Evolutionary conservation across 1,284 basidiomycete genomes (phyloP).

Genomic region (Vanrija sp.): DNA sequence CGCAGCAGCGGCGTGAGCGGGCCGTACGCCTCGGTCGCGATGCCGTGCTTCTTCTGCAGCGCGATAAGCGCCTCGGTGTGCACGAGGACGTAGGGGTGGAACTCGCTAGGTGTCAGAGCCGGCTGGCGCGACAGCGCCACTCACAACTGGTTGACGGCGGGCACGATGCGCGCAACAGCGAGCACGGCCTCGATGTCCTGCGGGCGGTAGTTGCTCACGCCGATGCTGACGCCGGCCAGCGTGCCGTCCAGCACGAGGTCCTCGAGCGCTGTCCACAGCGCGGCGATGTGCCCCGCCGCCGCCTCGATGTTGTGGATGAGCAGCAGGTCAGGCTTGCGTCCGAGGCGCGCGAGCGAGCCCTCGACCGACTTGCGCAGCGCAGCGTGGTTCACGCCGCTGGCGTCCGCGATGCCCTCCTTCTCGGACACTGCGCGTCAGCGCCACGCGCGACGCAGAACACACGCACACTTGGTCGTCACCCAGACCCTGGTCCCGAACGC

Average conservation of each 20-base stretch:
- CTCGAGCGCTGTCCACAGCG: slow-evolving; percentile 39
- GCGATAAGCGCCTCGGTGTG: slow-evolving; percentile 59
- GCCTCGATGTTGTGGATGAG: slow-evolving; percentile 36
- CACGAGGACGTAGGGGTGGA: slow-evolving; percentile 69
- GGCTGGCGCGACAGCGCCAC: slow-evolving; percentile 38
- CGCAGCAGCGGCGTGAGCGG: slow-evolving; percentile 57
- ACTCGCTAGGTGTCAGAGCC: slow-evolving; percentile 53
- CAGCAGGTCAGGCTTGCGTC: slow-evolving; percentile 30
- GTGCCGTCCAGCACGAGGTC: slow-evolving; percentile 51
- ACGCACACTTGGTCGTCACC: slow-evolving; percentile 55
- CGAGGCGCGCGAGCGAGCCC: slow-evolving; percentile 24
- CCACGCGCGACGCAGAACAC: too few relatives aligned
- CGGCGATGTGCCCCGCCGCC: slow-evolving; percentile 22
- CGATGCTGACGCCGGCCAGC: slow-evolving; percentile 56
- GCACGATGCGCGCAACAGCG: slow-evolving; percentile 56
- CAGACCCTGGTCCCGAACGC: slow-evolving; percentile 51
- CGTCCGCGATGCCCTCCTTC: slow-evolving; percentile 10
- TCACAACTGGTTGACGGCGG: slow-evolving; percentile 65
- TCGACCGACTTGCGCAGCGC: slow-evolving; percentile 20
- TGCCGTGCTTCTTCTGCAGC: slow-evolving; percentile 59
- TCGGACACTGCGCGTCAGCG: background rate
- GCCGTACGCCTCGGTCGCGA: slow-evolving; percentile 63
- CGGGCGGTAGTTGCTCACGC: slow-evolving; percentile 44
- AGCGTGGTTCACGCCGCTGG: slow-evolving; percentile 1
- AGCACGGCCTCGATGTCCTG: slow-evolving; percentile 41